Conservation (phyloP, 2,329 filamentous ascomycete genomes). For the Dactylellina drechsleri region DNA sequence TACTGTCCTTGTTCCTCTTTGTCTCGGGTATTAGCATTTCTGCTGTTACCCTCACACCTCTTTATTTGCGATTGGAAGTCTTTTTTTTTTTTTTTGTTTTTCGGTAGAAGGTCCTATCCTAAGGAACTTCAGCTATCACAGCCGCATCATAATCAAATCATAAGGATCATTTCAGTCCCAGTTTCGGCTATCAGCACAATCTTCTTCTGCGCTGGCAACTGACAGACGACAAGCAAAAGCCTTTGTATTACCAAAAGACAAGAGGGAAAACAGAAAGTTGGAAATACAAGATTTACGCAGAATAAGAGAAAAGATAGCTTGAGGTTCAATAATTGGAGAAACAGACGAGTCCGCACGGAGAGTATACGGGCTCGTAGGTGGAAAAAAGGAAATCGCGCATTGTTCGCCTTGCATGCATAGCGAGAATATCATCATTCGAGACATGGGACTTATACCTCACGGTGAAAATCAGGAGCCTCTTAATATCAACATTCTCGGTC, state of each 20-base stretch:
- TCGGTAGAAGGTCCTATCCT: slow-evolving; percentile 29
- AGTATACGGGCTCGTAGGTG: background rate
- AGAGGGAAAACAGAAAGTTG: slow-evolving; percentile 21
- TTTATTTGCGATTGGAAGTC: slow-evolving; percentile 6
- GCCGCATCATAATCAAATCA: slow-evolving; percentile 12
- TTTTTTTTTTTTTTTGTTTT: slow-evolving; percentile 2
- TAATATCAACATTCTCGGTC: slow-evolving; percentile 23
- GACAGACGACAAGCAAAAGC: slow-evolving; percentile 30
- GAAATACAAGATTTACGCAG: background rate
- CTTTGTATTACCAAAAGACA: slow-evolving; percentile 49
- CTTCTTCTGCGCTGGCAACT: slow-evolving; percentile 51
- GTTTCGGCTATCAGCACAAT: slow-evolving; percentile 45
- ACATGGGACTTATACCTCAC: slow-evolving; percentile 39
- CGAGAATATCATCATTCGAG: slow-evolving; percentile 24
- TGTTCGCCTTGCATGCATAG: slow-evolving; percentile 34
- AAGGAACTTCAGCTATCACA: slow-evolving; percentile 4
- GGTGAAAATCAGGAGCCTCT: slow-evolving; percentile 34
- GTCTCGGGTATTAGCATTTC: slow-evolving; percentile 48
- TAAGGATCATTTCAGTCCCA: slow-evolving; percentile 12
- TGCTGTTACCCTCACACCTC: slow-evolving; percentile 12
- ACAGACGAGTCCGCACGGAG: slow-evolving; percentile 18
- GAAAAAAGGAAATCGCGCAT: slow-evolving; percentile 31
- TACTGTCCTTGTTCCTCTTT: slow-evolving; percentile 28
- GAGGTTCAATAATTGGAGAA: slow-evolving; percentile 4
- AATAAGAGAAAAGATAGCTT: slow-evolving; percentile 9